Evolutionary conservation across 805 yeast species (phyloP).

Genomic region (Ogataea methanolica): DNA sequence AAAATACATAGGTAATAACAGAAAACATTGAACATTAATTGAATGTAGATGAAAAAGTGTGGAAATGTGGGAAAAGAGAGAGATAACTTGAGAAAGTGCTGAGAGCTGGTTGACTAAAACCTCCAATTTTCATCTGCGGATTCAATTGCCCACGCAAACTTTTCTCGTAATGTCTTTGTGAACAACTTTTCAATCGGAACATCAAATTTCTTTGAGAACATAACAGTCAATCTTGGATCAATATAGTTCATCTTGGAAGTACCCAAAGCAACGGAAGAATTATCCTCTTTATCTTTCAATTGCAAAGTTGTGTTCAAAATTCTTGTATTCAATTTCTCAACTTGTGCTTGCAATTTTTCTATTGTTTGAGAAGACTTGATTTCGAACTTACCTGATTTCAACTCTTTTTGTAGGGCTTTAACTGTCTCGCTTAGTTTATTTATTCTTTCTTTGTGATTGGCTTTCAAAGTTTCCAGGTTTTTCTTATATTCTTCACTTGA

Average conservation of each 20-base stretch:
- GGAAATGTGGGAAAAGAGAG: background rate
- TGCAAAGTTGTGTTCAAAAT: conserved; percentile 66
- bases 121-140: conserved; percentile 85
- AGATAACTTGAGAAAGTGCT: background rate
- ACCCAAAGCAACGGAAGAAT: conserved; percentile 87
- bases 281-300: conserved; percentile 88
- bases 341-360: conserved; percentile 68
- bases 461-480: conserved; percentile 46
- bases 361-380: conserved; percentile 48
- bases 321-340: conserved; percentile 68
- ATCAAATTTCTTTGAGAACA: conserved; percentile 76
- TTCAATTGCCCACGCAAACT: conserved; percentile 95
- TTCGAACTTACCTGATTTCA: conserved; percentile 53
- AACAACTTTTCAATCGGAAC: conserved; percentile 93
- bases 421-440: conserved; percentile 48
- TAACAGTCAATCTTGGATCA: conserved; percentile 87
- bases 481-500: conserved; percentile 49
- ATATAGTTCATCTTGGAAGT: conserved; percentile 94
- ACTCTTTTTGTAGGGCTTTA: conserved; percentile 51
- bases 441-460: conserved; percentile 52
- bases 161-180: conserved; percentile 86
- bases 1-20: background rate
- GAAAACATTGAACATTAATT: background rate
- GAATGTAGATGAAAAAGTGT: no score
- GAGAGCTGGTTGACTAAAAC: conserved; percentile 41